Conservation (phyloP, 345 rosid genomes). For the Luvunga scandens region DNA sequence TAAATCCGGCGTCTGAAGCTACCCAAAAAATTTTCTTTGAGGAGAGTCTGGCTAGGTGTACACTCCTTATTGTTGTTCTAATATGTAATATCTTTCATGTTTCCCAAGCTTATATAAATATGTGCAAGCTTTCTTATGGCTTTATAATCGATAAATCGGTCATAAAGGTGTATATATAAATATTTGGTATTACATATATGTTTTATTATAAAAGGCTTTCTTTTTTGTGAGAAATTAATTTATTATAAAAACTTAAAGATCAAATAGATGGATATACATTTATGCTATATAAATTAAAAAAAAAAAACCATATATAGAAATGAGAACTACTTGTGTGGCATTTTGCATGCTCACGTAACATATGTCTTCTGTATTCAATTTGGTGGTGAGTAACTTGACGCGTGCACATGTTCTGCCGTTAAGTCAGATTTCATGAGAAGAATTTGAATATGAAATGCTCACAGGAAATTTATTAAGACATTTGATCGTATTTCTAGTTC, state of each 20-base stretch:
- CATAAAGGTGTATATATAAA: too few relatives aligned
- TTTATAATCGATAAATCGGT: neutral
- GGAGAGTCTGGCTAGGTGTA: neutral
- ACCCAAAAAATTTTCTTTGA: neutral
- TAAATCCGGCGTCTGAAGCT: neutral
- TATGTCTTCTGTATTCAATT: too few relatives aligned
- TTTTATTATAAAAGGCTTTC: too few relatives aligned
- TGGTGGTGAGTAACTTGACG: neutral
- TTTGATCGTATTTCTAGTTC: too few relatives aligned
- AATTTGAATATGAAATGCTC: neutral
- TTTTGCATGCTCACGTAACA: too few relatives aligned
- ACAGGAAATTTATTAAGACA: too few relatives aligned
- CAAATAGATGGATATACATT: neutral
- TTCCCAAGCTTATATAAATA: neutral
- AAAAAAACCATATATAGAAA: too few relatives aligned
- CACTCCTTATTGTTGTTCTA: neutral
- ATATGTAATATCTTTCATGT: neutral
- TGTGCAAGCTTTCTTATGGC: neutral
- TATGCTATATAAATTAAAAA: neutral
- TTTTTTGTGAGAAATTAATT: too few relatives aligned
- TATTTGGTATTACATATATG: too few relatives aligned
- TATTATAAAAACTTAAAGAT: neutral
- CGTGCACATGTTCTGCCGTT: neutral
- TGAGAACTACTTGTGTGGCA: too few relatives aligned
- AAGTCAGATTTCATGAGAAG: neutral